These are phyloP conservation scores for Pythium dissotocum DNA, from an alignment of 352 stramenopile genomes.

Conservation along the genomic window DNA sequence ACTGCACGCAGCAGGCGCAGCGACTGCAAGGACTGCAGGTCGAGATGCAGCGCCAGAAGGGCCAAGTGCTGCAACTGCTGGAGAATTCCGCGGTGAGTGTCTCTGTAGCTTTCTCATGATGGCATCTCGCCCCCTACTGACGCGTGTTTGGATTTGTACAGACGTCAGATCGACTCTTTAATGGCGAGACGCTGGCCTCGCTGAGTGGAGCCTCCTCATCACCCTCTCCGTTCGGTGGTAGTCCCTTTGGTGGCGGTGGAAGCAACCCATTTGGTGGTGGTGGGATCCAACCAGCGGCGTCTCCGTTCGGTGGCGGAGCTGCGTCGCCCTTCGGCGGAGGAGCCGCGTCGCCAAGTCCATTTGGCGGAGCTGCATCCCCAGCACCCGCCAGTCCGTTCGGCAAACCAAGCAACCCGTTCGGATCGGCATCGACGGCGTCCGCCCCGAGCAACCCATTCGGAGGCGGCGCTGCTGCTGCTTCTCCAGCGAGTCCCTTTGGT, in stretches of 20 bases:
- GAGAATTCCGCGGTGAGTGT: constrained; percentile 38
- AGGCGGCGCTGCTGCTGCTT: neutral
- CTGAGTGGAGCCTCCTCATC: constrained; percentile 11
- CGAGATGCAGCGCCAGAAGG: constrained; percentile 55
- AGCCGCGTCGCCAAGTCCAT: constrained; percentile 30
- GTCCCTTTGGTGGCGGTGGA: constrained; percentile 21
- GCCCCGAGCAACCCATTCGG: neutral
- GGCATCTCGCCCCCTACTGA: neutral
- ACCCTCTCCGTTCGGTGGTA: constrained; percentile 7
- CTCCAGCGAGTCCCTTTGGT: constrained; percentile 11
- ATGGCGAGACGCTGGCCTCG: constrained; percentile 41
- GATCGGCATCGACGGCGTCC: neutral
- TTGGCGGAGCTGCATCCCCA: constrained; percentile 24
- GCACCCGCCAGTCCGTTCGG: constrained; percentile 12
- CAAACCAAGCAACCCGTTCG: constrained; percentile 42
- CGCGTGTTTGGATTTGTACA: constrained; percentile 12
- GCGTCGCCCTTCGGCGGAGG: constrained; percentile 9
- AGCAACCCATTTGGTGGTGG: constrained; percentile 29
- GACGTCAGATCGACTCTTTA: constrained; percentile 53
- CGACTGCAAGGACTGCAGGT: constrained; percentile 38
- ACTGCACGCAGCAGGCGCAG: constrained; percentile 40
- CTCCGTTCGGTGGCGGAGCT: constrained; percentile 34
- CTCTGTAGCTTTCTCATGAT: neutral
- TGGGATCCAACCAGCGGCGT: constrained; percentile 18
- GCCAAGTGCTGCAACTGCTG: constrained; percentile 47